Percentiles rank a stretch among this genome's conserved stretches.
phyloP scores from a whole-genome alignment of 2,329 filamentous ascomycete species.

The Stagonosporopsis vannaccii region DNA sequence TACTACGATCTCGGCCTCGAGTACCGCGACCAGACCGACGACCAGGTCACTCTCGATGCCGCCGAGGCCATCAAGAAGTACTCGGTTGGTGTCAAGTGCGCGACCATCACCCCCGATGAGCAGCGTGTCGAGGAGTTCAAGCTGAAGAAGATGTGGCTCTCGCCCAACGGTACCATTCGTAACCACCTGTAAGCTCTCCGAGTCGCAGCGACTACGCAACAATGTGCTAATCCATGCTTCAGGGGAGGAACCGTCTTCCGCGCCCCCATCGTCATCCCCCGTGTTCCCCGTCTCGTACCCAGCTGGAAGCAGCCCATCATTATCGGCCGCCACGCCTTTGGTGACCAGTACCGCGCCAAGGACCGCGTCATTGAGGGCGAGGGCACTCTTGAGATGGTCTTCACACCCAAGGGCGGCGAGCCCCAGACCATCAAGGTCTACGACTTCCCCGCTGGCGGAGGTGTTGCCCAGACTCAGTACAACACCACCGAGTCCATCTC shows the following conservation, averaged over 20 bases:
- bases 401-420: conserved; percentile 81
- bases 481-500: conserved; percentile 96
- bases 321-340: conserved; percentile 97
- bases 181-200: conserved; percentile 62
- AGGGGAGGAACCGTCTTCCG: conserved; percentile 96
- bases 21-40: conserved; percentile 95
- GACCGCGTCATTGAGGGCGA: conserved; percentile 83
- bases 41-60: conserved; percentile 93
- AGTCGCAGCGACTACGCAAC: background rate
- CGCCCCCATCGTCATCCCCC: conserved; percentile 95
- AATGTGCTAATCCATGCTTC: conserved; percentile 27
- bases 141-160: conserved; percentile 99
- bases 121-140: conserved; percentile 96
- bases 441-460: conserved; percentile 85
- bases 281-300: conserved; percentile 89
- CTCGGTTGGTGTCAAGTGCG: conserved; percentile 98
- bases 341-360: conserved; percentile 98
- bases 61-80: conserved; percentile 99
- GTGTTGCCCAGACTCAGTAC: conserved; percentile 94
- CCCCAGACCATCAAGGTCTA: conserved; percentile 88
- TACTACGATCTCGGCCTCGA: conserved; percentile 94
- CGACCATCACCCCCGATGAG: conserved; percentile 98
- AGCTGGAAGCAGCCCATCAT: conserved; percentile 99
- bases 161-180: conserved; percentile 87
- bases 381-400: conserved; percentile 94